Conservation (phyloP, 352 stramenopile genomes). For the Phytophthora idaei region DNA sequence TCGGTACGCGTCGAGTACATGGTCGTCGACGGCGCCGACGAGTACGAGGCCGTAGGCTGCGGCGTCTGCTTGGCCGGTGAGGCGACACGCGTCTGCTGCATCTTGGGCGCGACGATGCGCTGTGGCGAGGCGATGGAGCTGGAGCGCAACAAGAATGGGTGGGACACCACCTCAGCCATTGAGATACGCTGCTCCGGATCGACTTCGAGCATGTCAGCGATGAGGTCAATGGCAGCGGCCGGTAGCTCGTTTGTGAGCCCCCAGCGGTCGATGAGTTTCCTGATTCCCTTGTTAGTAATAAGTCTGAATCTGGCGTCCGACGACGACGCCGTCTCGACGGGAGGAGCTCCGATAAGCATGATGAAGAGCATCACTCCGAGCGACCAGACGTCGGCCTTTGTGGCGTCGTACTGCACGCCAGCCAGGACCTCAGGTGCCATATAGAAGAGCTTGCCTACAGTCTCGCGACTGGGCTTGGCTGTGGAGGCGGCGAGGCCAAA, state of each 20-base stretch:
- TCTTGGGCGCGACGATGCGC: conserved; percentile 10
- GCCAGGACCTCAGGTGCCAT: conserved; percentile 86
- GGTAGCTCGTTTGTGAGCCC: conserved; percentile 64
- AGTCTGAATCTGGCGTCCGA: conserved; percentile 70
- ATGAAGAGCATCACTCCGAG: conserved; percentile 89
- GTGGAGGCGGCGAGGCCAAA: conserved; percentile 72
- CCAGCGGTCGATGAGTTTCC: conserved; percentile 71
- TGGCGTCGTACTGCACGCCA: conserved; percentile 64
- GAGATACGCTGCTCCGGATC: conserved; percentile 58
- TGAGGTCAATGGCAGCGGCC: conserved; percentile 59
- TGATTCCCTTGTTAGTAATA: conserved; percentile 60
- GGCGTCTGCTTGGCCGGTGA: conserved; percentile 27
- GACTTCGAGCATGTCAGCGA: conserved; percentile 67
- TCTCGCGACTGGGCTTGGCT: conserved; percentile 47
- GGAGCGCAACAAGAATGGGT: conserved; percentile 59
- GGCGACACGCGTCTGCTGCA: conserved; percentile 9
- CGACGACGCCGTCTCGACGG: conserved; percentile 62
- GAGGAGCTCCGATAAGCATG: conserved; percentile 73
- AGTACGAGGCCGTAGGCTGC: conserved; percentile 28
- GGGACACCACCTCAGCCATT: conserved; percentile 65
- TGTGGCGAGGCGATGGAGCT: conserved; percentile 22
- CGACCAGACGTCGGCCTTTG: conserved; percentile 86
- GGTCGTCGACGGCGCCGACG: conserved; percentile 22
- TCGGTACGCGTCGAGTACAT: conserved; percentile 37
- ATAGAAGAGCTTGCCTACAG: conserved; percentile 87